Evolutionary conservation across 2,329 filamentous ascomycete species (phyloP).

Genomic region (Botrytis aclada): DNA sequence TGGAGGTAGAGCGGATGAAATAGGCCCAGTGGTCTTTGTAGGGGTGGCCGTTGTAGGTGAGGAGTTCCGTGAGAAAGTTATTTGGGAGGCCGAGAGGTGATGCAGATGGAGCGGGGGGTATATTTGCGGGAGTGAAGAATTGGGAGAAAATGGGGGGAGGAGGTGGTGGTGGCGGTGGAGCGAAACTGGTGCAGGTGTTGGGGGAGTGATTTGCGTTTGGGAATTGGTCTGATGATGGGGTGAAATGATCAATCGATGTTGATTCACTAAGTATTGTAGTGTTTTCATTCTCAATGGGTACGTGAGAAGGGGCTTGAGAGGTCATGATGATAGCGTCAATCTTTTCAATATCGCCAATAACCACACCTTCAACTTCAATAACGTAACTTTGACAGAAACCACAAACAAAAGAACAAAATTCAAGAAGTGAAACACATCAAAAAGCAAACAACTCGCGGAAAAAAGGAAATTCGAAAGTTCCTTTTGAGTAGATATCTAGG

Average conservation of each 20-base stretch:
- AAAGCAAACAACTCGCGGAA: background rate
- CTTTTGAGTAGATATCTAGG: background rate
- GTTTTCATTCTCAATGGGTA: background rate
- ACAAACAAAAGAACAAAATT: background rate
- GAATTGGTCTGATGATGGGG: no score
- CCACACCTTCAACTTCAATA: rapidly evolving
- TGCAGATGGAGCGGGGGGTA: background rate
- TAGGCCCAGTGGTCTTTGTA: background rate
- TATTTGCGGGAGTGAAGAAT: background rate
- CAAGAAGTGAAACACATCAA: background rate
- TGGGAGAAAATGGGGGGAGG: background rate
- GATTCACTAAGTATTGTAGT: background rate
- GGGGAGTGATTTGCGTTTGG: background rate
- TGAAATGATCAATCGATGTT: background rate
- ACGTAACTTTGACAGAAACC: background rate
- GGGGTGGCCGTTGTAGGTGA: background rate
- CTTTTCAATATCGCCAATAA: background rate
- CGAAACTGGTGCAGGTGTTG: background rate
- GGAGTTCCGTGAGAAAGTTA: background rate
- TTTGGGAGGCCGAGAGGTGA: background rate
- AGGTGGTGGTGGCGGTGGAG: background rate
- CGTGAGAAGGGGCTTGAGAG: background rate
- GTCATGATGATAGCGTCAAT: background rate
- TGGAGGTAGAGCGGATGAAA: background rate
- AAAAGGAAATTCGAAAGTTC: background rate